These are phyloP conservation scores for Przewalskia tangutica DNA, from an alignment of 257 asterid species.

Conservation along the genomic window DNA sequence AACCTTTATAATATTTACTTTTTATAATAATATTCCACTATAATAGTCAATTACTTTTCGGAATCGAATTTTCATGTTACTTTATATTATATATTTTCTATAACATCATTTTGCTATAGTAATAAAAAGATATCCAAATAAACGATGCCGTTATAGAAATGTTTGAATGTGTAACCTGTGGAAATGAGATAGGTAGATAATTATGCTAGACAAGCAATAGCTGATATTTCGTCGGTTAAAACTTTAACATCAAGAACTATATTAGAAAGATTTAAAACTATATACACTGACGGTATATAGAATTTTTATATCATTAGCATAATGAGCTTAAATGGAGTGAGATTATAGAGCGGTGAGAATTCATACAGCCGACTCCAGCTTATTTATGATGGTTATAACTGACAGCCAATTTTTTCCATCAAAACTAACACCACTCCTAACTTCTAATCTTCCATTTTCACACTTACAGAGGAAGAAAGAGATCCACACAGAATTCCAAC, in stretches of 20 bases:
- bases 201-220: background rate
- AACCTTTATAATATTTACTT: too few relatives aligned
- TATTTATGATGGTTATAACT: too few relatives aligned
- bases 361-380: background rate
- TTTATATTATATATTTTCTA: too few relatives aligned
- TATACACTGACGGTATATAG: background rate
- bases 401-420: background rate
- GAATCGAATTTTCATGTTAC: background rate
- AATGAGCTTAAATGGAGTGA: background rate
- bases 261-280: background rate
- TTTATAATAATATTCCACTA: too few relatives aligned
- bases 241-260: background rate
- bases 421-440: background rate
- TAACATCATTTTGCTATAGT: background rate
- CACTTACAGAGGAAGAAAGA: conserved; percentile 66
- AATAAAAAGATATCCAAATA: background rate
- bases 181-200: background rate
- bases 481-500: conserved; percentile 81
- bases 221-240: background rate
- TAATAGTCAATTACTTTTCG: too few relatives aligned
- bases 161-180: background rate
- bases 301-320: background rate
- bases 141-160: background rate
- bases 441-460: background rate
- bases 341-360: background rate